A percentile compares a stretch with the other conserved stretches of the same genome.
Evolutionary conservation across 179 eudicot genomes (phyloP).

Genomic region (Beta macrorhiza): DNA sequence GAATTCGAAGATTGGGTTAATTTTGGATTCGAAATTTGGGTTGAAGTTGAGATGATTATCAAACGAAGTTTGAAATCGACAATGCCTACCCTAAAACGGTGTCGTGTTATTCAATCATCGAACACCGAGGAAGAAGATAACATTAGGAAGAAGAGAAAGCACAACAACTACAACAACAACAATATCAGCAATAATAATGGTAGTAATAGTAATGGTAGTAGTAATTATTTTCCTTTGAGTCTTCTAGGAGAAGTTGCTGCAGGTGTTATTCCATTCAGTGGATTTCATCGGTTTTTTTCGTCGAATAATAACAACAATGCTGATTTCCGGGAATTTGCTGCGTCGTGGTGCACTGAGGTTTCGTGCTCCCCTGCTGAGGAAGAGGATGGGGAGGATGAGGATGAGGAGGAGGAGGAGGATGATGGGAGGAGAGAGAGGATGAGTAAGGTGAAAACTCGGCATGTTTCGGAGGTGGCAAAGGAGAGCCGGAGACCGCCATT

Average conservation of each 20-base stretch:
- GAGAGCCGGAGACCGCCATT: constrained; percentile 62
- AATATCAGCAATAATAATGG: constrained; percentile 12
- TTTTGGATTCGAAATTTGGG: constrained; percentile 21
- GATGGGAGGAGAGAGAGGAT: constrained; percentile 18
- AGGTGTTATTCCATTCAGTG: constrained; percentile 62
- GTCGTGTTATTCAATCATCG: constrained; percentile 51
- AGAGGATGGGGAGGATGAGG: constrained; percentile 29
- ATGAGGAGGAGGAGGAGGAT: constrained; percentile 24
- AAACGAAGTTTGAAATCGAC: constrained; percentile 81
- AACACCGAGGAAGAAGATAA: constrained; percentile 55
- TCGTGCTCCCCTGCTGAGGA: constrained; percentile 34
- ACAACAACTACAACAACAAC: constrained; percentile 13
- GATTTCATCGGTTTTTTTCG: constrained; percentile 35
- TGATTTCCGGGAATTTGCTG: constrained; percentile 26
- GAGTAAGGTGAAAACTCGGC: constrained; percentile 24
- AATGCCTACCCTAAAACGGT: constrained; percentile 88
- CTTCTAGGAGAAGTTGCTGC: constrained; percentile 64
- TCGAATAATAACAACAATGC: constrained; percentile 19
- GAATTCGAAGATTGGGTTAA: constrained; percentile 21
- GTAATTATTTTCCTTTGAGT: constrained; percentile 52
- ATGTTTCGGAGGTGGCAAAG: constrained; percentile 21
- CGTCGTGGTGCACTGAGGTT: constrained; percentile 35
- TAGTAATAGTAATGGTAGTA: constrained; percentile 11
- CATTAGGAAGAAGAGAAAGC: constrained; percentile 43
- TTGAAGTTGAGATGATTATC: constrained; percentile 61